These are phyloP conservation scores for Chenopodium quinoa DNA, from an alignment of 148 eudicot genomes.

Conservation along the genomic window DNA sequence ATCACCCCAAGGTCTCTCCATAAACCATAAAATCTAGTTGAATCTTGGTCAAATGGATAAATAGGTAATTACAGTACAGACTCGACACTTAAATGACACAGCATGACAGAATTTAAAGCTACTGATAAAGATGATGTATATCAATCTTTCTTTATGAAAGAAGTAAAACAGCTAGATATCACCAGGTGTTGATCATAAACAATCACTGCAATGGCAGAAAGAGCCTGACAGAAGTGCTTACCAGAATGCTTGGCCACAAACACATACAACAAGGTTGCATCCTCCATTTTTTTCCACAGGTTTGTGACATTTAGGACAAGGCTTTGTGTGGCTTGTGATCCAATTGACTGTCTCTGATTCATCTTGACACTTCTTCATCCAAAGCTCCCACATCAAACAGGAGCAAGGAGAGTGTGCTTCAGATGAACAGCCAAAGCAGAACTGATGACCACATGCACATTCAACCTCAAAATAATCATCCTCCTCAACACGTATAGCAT, in stretches of 20 bases:
- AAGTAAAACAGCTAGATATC: not conserved
- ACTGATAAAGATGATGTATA: not conserved
- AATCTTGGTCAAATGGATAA: not conserved
- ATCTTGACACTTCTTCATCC: slow-evolving; percentile 59
- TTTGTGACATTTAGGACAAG: slow-evolving; percentile 69
- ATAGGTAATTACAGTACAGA: too few relatives aligned
- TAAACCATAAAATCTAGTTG: not conserved
- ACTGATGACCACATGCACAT: slow-evolving; percentile 68
- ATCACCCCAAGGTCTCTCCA: not conserved
- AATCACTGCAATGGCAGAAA: not conserved
- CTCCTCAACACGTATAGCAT: slow-evolving; percentile 61
- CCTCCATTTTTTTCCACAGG: slow-evolving; percentile 79
- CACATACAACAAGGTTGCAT: slow-evolving; percentile 58
- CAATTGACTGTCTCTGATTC: slow-evolving; percentile 64
- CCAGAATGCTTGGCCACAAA: slow-evolving; percentile 74
- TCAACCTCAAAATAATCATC: slow-evolving; percentile 67
- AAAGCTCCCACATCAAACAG: slow-evolving; percentile 74
- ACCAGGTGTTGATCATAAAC: not conserved
- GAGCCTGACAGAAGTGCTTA: slow-evolving; percentile 30
- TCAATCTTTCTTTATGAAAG: not conserved
- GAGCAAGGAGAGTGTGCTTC: slow-evolving; percentile 83
- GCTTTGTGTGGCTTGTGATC: slow-evolving; percentile 59
- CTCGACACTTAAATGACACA: not conserved
- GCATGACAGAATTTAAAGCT: not conserved
- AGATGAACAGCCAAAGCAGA: slow-evolving; percentile 61